Conservation (phyloP, 805 yeast genomes). For the Allodekkera sacchari region DNA sequence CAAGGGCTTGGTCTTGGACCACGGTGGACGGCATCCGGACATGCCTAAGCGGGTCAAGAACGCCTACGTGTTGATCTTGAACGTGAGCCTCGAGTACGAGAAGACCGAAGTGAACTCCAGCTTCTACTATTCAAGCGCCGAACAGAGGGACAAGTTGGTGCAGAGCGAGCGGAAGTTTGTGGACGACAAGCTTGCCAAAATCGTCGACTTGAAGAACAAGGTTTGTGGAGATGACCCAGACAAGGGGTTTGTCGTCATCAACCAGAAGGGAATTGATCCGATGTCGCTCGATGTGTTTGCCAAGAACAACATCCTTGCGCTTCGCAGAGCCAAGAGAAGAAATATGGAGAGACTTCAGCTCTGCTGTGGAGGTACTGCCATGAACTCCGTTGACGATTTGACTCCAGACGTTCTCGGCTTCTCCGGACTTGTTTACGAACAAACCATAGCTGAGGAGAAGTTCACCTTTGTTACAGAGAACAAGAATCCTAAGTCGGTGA, state of each 20-base stretch:
- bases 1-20: conserved; percentile 89
- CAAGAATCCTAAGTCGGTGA: conserved; percentile 82
- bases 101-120: conserved; percentile 97
- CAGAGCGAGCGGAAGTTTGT: conserved; percentile 90
- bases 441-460: conserved; percentile 93
- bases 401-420: conserved; percentile 71
- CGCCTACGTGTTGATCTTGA: conserved; percentile 78
- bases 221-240: conserved; percentile 72
- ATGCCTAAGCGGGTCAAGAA: conserved; percentile 88
- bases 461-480: conserved; percentile 92
- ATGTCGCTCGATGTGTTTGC: conserved; percentile 94
- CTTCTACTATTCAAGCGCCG: conserved; percentile 89
- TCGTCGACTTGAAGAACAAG: conserved; percentile 85
- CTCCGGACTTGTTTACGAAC: conserved; percentile 88
- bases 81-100: conserved; percentile 93
- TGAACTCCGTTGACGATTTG: conserved; percentile 92
- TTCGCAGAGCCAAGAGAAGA: conserved; percentile 97
- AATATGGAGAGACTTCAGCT: conserved; percentile 98
- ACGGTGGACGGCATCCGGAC: conserved; percentile 98
- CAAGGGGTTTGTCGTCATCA: conserved; percentile 84
- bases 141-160: conserved; percentile 91
- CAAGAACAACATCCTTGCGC: conserved; percentile 83
- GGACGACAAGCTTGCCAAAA: conserved; percentile 84
- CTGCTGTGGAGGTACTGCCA: conserved; percentile 96
- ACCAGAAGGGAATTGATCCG: conserved; percentile 98